These are phyloP conservation scores for Phytophthora lateralis DNA, from an alignment of 352 stramenopile species.

Conservation along the genomic window DNA sequence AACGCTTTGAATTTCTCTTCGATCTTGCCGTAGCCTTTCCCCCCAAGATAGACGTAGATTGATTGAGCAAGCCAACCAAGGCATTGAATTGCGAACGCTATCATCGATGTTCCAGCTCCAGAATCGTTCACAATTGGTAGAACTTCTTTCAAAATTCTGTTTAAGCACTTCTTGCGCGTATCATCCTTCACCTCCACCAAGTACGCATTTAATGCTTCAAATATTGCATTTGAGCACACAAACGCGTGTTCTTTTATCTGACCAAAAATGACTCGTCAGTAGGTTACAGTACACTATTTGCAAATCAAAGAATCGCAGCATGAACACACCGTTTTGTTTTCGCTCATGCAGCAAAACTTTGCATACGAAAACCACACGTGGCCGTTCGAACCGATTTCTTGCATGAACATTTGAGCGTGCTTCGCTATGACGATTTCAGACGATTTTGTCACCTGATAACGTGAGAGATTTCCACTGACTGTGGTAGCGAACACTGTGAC, in stretches of 20 bases:
- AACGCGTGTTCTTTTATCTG: slow-evolving; percentile 80
- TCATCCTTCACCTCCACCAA: slow-evolving; percentile 52
- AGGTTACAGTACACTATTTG: background rate
- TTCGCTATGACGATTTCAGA: slow-evolving; percentile 56
- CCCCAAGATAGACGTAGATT: slow-evolving; percentile 58
- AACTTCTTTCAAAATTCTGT: slow-evolving; percentile 77
- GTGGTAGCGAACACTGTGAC: slow-evolving; percentile 64
- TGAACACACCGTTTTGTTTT: slow-evolving; percentile 72
- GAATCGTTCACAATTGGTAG: slow-evolving; percentile 63
- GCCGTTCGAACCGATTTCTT: slow-evolving; percentile 61
- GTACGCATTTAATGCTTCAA: slow-evolving; percentile 48
- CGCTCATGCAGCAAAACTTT: slow-evolving; percentile 66
- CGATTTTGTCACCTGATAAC: slow-evolving; percentile 75
- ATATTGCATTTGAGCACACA: slow-evolving; percentile 46
- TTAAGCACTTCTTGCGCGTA: slow-evolving; percentile 64
- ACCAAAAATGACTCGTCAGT: background rate
- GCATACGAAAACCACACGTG: slow-evolving; percentile 71
- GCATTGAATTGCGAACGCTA: slow-evolving; percentile 64
- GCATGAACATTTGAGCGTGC: slow-evolving; percentile 44
- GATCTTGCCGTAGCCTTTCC: slow-evolving; percentile 63
- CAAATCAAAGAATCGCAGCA: background rate
- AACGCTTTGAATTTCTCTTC: slow-evolving; percentile 69
- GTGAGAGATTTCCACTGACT: slow-evolving; percentile 59
- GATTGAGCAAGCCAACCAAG: slow-evolving; percentile 52
- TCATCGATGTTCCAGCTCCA: slow-evolving; percentile 32